A percentile compares a stretch with the other conserved stretches of the same genome.
Conservation (phyloP, 768 basidiomycete genomes). For the Pisolithus albus region DNA sequence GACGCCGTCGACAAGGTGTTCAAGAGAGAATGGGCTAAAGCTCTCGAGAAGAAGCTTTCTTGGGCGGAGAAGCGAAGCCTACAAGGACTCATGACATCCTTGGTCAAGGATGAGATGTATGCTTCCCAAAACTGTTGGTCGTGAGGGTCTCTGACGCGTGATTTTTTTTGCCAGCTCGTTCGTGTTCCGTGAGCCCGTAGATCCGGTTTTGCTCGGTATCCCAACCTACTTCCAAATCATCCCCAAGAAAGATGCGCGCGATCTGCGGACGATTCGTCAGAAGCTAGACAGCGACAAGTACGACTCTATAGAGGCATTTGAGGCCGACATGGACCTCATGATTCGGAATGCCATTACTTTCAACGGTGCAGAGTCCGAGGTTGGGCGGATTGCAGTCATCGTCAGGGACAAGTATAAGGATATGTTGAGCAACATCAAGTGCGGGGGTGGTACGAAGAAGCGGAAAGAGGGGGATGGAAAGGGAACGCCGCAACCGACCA, state of each 20-base stretch:
- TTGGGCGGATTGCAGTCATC: slow-evolving; percentile 54
- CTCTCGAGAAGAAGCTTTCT: slow-evolving; percentile 62
- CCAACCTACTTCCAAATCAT: slow-evolving; percentile 88
- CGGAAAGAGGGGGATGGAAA: slow-evolving; percentile 64
- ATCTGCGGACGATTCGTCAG: slow-evolving; percentile 72
- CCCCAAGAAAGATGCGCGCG: slow-evolving; percentile 78
- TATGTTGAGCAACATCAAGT: slow-evolving; percentile 38
- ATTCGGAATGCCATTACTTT: slow-evolving; percentile 81
- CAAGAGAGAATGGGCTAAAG: slow-evolving; percentile 83
- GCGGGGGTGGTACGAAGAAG: slow-evolving; percentile 51
- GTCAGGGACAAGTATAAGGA: slow-evolving; percentile 50
- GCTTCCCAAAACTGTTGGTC: slow-evolving; percentile 15
- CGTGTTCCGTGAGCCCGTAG: slow-evolving; percentile 82
- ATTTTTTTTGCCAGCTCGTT: slow-evolving; percentile 44
- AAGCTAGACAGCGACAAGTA: slow-evolving; percentile 83
- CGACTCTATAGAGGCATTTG: slow-evolving; percentile 67
- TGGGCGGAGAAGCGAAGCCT: slow-evolving; percentile 77
- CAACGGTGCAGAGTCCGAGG: slow-evolving; percentile 77
- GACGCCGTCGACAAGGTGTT: slow-evolving; percentile 68
- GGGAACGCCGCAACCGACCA: slow-evolving; percentile 52
- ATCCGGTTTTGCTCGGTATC: slow-evolving; percentile 74
- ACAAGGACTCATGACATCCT: slow-evolving; percentile 57
- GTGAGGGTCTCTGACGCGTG: neutral
- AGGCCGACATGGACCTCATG: slow-evolving; percentile 86
- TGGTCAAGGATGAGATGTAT: slow-evolving; percentile 65